Percentiles rank a stretch among this genome's conserved stretches.
phyloP scores from a whole-genome alignment of 352 stramenopile genomes.

The Stramenopiles sp. region DNA sequence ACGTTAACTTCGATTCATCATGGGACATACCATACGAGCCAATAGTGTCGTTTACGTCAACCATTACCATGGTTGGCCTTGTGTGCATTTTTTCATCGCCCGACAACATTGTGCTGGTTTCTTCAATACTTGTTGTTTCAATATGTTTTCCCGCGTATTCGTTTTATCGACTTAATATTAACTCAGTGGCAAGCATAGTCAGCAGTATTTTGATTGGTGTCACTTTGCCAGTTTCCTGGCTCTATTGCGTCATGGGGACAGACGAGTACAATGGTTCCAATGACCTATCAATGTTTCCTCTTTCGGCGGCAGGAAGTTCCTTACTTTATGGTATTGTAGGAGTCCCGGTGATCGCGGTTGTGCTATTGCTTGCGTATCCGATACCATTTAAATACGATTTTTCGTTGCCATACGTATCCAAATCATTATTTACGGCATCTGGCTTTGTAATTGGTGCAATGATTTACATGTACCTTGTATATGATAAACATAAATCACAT shows the following conservation, averaged over 20 bases:
- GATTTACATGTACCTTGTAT: background rate
- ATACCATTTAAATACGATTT: constrained; percentile 8
- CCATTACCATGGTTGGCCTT: background rate
- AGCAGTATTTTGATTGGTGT: background rate
- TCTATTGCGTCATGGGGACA: constrained; percentile 13
- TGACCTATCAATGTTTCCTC: too few relatives aligned
- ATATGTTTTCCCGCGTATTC: background rate
- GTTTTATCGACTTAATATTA: background rate
- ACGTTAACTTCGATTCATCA: background rate
- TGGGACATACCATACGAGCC: constrained; percentile 7
- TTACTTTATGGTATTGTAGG: background rate
- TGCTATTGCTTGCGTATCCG: background rate
- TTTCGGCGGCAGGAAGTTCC: too few relatives aligned
- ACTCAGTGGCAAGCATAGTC: background rate
- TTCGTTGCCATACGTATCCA: background rate
- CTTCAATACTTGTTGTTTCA: background rate
- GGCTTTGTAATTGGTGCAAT: constrained; percentile 3
- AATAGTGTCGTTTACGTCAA: background rate
- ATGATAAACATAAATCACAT: too few relatives aligned
- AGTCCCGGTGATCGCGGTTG: background rate
- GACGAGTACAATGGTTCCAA: too few relatives aligned
- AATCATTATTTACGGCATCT: background rate
- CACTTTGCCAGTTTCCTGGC: background rate
- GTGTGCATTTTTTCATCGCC: background rate
- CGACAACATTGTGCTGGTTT: background rate